These are phyloP conservation scores for Astrocystis sublimbata DNA, from an alignment of 495 filamentous ascomycete genomes.

Conservation along the genomic window DNA sequence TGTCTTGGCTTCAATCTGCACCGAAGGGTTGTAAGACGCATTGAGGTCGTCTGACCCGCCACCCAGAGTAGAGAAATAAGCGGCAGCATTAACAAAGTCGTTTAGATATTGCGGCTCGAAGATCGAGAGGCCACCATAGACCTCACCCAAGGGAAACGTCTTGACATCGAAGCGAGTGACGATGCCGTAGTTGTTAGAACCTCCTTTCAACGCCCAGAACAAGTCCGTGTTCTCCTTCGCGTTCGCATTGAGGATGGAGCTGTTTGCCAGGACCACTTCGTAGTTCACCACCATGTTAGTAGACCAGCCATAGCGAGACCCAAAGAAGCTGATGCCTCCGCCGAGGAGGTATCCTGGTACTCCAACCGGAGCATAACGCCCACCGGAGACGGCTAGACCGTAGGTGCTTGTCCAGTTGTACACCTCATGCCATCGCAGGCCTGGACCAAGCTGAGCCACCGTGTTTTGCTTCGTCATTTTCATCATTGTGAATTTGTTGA, in stretches of 20 bases:
- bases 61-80: not conserved
- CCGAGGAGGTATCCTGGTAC: constrained; percentile 61
- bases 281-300: constrained; percentile 54
- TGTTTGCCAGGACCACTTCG: constrained; percentile 51
- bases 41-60: not conserved
- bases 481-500: constrained; percentile 8
- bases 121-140: not conserved
- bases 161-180: constrained; percentile 45
- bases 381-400: constrained; percentile 33
- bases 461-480: constrained; percentile 9
- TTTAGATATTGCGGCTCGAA: not conserved
- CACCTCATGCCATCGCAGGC: constrained; percentile 34
- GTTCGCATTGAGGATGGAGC: constrained; percentile 47
- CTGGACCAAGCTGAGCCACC: constrained; percentile 24
- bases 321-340: constrained; percentile 55
- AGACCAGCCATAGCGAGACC: constrained; percentile 48
- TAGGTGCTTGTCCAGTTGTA: constrained; percentile 26
- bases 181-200: constrained; percentile 59
- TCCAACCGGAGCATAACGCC: constrained; percentile 35
- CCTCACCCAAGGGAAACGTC: constrained; percentile 16
- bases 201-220: constrained; percentile 60
- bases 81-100: not conserved
- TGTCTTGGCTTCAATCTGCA: not conserved
- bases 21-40: not conserved
- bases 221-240: constrained; percentile 47